phyloP scores from a whole-genome alignment of 2,329 filamentous ascomycete species.

The Pseudogymnoascus sp. region DNA sequence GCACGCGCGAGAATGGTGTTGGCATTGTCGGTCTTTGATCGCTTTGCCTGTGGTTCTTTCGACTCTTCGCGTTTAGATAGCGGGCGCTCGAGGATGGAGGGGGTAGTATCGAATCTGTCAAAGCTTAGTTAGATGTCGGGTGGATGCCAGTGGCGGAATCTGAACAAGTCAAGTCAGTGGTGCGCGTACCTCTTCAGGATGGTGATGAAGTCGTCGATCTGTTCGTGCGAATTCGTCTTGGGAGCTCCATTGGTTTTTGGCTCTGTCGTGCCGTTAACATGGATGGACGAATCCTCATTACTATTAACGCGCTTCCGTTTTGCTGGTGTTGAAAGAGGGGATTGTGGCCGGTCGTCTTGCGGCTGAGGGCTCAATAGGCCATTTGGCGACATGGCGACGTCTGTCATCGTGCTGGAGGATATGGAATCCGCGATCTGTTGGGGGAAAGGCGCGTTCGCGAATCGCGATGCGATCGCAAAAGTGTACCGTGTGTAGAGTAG shows the following conservation, averaged over 20 bases:
- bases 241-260: conserved; percentile 18
- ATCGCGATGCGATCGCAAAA: conserved; percentile 17
- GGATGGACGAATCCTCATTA: conserved; percentile 30
- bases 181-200: conserved; percentile 37
- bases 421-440: conserved; percentile 11
- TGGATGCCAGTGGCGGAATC: conserved; percentile 11
- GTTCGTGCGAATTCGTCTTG: conserved; percentile 29
- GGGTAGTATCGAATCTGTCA: conserved; percentile 46
- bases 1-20: conserved; percentile 35
- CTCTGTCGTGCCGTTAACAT: conserved; percentile 21
- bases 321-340: conserved; percentile 24
- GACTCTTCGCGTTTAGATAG: conserved; percentile 38
- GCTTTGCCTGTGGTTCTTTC: conserved; percentile 51
- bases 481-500: not conserved
- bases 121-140: not conserved
- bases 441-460: conserved; percentile 15
- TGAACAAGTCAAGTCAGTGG: not conserved
- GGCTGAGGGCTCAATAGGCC: conserved; percentile 34
- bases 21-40: conserved; percentile 46
- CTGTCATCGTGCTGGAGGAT: conserved; percentile 12
- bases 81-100: conserved; percentile 49
- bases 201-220: conserved; percentile 37
- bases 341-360: conserved; percentile 21
- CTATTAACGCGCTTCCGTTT: conserved; percentile 55
- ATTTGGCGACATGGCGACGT: conserved; percentile 31